Evolutionary conservation across 164 flowering plant genomes (phyloP), one percentile per base, ranked within the genome.

Genomic region (Litsea cubeba): DNA sequence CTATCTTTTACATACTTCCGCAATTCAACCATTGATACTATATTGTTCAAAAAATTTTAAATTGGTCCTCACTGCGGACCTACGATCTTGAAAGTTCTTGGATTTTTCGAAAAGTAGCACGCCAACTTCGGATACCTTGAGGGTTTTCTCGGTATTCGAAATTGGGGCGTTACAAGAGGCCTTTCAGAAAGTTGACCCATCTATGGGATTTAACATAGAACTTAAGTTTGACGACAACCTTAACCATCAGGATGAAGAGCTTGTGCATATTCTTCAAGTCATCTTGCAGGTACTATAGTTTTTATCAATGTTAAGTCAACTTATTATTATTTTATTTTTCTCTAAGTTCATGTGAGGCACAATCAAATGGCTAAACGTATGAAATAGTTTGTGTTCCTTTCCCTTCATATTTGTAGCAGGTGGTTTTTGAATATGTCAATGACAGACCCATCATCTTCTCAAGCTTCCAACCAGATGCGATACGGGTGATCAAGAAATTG

Each of bases 131-230:
- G 32, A 4, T 30, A 30, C 32, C 32, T 30, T 30, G 32, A 30
- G 0, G 32, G 32, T 30, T 30, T 30, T 30, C 0, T 30, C 32
- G 1, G 32, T 30, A 30, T 30, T 30, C 4, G 4, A 0, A 30
- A 30, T 30, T 3, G 32, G 4, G 1, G 32, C 30, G 4, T 28
- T 28, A 3, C 69, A 22, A 86, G 95, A 95, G 69, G 90, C 87
- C 0, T 93, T 93, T 65, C 74, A 88, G 83, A 82, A 81, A 67
- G 97, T 92, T 14, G 80, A 86, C 26, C 83, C 91, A 15, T 76
- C 84, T 14, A 2, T 94, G 76, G 99, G 99, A 0, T 96, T 96
- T 83, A 96, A 94, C 76, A 86, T 94, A 24, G 99, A 96, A 75
- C 67, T 96, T 72, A 96, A 96, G 62, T 92, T 96, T 46, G 98